Conservation (phyloP, 495 filamentous ascomycete species). For the Neurospora sp. region DNA sequence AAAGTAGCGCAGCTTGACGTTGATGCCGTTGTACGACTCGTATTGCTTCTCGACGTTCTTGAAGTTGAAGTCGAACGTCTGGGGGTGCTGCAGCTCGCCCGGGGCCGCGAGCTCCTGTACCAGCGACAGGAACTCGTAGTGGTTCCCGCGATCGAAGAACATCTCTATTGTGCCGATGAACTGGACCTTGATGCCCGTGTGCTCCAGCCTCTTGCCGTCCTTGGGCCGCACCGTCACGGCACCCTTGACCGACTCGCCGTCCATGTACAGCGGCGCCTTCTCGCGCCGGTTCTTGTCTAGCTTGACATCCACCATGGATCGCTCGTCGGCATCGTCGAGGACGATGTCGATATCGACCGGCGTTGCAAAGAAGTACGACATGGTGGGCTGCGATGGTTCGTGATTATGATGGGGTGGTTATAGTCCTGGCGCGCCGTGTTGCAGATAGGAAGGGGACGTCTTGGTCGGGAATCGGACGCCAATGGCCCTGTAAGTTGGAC, state of each 20-base stretch:
- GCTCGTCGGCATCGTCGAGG: slow-evolving; percentile 87
- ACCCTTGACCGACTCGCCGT: slow-evolving; percentile 96
- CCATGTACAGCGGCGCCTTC: slow-evolving; percentile 93
- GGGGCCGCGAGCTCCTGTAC: slow-evolving; percentile 93
- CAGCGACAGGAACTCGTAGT: slow-evolving; percentile 96
- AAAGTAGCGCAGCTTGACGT: slow-evolving; percentile 97
- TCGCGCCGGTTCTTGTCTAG: slow-evolving; percentile 94
- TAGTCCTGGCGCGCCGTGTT: neutral
- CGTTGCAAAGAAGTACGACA: slow-evolving; percentile 98
- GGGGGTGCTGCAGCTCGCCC: slow-evolving; percentile 94
- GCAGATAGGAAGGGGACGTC: neutral
- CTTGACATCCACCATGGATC: slow-evolving; percentile 93
- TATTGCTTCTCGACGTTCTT: slow-evolving; percentile 99
- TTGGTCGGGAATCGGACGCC: neutral
- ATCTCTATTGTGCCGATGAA: slow-evolving; percentile 97
- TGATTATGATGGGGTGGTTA: neutral
- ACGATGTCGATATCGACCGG: slow-evolving; percentile 98
- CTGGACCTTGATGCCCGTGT: slow-evolving; percentile 99
- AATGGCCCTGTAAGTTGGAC: neutral
- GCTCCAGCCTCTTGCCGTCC: slow-evolving; percentile 95
- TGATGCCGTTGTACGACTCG: slow-evolving; percentile 99
- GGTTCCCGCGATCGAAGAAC: slow-evolving; percentile 97
- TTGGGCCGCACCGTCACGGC: slow-evolving; percentile 91
- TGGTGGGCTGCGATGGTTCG: slow-evolving; percentile 14
- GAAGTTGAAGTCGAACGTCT: slow-evolving; percentile 99